Base-by-base conservation (phyloP, 73 alveolate genomes). In the Blepharisma japonicum region DNA sequence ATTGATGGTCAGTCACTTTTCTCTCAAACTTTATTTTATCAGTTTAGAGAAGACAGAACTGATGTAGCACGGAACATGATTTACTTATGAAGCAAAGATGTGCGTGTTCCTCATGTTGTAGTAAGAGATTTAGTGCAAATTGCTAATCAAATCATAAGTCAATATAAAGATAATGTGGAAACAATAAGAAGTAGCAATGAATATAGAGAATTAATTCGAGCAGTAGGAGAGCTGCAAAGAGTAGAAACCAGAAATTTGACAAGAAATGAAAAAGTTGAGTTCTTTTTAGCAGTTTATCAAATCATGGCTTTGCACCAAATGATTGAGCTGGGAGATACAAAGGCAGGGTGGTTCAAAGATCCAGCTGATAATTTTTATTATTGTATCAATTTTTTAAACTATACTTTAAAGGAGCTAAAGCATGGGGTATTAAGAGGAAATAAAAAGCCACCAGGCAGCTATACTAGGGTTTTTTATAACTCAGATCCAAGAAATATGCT, bases 361-460 rank as follows among this genome's bases (percentile, higher is more conserved):
- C 67, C 68, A 6, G 78, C 68, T 27, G 85, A 55, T 0, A 72
- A 47, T n/a, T 90, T 90, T 83, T 86, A 76, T 53, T 90, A 90
- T 77, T 48, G 68, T 54, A 83, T 90, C 70, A 90, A 85, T 2
- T 85, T 84, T 6, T 27, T 56, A 8, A 88, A 67, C 42, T 89
- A 66, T 66, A 89, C 95, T 25, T 25, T 92, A 9, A 90, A 83
- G 0, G 91, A 92, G 39, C 71, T 92, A 56, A 92, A 92, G 83
- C 98, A 92, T 80, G 98, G 98, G 20, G 77, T 92, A 0, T 80
- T 92, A 18, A 83, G 98, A 76, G 89, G 87, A 6, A 92, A 92
- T 79, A 68, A 82, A 54, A 21, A 79, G 27, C 86, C 72, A 1
- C 80, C 80, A 14, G 80, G 80, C 11, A n/a, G 76, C 70, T 70